Evolutionary conservation across 495 filamentous ascomycete genomes (phyloP).

Genomic region (Aspergillus ellipticus): DNA sequence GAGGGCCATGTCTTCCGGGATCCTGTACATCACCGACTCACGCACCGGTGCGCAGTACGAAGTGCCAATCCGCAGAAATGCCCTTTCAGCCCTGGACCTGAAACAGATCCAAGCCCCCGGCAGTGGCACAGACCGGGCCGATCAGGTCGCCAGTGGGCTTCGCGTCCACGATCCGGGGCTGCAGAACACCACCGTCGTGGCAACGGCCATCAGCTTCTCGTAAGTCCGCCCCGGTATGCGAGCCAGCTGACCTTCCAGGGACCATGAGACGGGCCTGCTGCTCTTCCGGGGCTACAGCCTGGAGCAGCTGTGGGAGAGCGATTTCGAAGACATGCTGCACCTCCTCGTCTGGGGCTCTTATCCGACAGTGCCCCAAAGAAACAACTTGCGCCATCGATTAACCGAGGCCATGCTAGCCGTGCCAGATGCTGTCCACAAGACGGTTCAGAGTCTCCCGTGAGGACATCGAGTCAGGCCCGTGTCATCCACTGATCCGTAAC

Average conservation of each 20-base stretch:
- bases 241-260: slow-evolving; percentile 15
- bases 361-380: slow-evolving; percentile 21
- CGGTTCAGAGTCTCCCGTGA: slow-evolving; percentile 30
- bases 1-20: slow-evolving; percentile 28
- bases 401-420: slow-evolving; percentile 26
- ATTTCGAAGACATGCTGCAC: slow-evolving; percentile 39
- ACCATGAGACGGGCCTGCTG: slow-evolving; percentile 26
- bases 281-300: slow-evolving; percentile 32
- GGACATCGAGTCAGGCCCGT: background rate
- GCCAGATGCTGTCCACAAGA: slow-evolving; percentile 22
- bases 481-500: background rate
- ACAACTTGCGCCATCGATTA: slow-evolving; percentile 20
- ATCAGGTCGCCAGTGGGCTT: slow-evolving; percentile 34
- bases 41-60: slow-evolving; percentile 47
- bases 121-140: slow-evolving; percentile 14
- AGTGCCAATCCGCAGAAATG: slow-evolving; percentile 49
- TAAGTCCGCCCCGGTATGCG: slow-evolving; percentile 20
- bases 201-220: slow-evolving; percentile 51
- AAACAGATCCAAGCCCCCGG: slow-evolving; percentile 38
- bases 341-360: slow-evolving; percentile 31
- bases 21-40: slow-evolving; percentile 42
- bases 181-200: slow-evolving; percentile 50
- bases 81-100: slow-evolving; percentile 45
- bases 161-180: slow-evolving; percentile 52
- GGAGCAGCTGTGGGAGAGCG: slow-evolving; percentile 31